phyloP scores from a whole-genome alignment of 2,329 filamentous ascomycete species.

The Epichloe festucae region DNA sequence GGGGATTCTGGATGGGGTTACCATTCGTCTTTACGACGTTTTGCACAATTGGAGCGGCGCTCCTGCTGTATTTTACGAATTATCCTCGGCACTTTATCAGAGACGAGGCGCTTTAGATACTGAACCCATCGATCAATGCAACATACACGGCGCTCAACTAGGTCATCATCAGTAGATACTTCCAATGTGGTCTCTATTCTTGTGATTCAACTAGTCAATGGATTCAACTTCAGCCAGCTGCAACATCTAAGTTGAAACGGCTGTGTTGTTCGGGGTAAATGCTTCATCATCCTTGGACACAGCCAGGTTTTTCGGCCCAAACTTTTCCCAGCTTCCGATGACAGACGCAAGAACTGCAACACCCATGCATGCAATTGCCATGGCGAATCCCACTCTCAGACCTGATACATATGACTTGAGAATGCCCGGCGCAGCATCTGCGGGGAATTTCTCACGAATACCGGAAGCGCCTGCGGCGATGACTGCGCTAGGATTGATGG shows the following conservation, averaged over 20 bases:
- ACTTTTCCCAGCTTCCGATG: background rate
- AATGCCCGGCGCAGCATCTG: background rate
- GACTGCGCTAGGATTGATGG: background rate
- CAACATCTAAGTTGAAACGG: background rate
- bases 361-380: background rate
- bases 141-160: background rate
- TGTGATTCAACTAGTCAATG: background rate
- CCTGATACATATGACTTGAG: background rate
- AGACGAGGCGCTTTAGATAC: background rate
- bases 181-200: background rate
- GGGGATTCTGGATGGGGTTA: background rate
- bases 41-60: background rate
- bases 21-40: background rate
- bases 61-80: background rate
- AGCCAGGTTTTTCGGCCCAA: background rate
- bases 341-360: background rate
- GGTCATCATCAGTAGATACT: background rate
- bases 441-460: background rate
- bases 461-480: background rate
- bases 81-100: background rate
- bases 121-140: background rate
- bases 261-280: background rate
- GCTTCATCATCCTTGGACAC: background rate
- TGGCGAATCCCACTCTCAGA: background rate
- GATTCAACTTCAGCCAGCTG: background rate